Base-by-base conservation (phyloP, 345 rosid species). In the Populus davidiana region DNA sequence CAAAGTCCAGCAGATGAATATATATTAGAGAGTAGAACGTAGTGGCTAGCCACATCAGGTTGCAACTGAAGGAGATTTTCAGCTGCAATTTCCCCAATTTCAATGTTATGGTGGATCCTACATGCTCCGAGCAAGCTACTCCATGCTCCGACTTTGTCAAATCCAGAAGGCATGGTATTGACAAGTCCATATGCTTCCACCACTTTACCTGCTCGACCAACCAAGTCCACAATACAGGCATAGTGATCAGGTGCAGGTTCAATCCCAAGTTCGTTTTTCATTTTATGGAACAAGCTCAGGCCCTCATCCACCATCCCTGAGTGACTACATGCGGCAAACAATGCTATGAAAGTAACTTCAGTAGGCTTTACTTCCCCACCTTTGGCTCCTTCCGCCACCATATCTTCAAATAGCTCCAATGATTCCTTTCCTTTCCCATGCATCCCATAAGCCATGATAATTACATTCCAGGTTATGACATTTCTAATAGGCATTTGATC, bases 391-490 rank as follows among this genome's bases (percentile, higher is more conserved):
- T 72, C 82, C 2, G 83, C 78, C 14, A 73, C 84, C 98, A 94
- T 90, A 71, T 54, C 78, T 38, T 74, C 81, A 78, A 95, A 91
- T 71, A 92, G 80, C 64, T 87, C 81, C 75, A 92, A 79, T 44
- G 98, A 97, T 49, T 85, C 96, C 74, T 77, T 69, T 25, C 94
- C 97, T 59, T 88, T 87, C 59, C 97, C 99, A 70, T 92, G 97
- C 96, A 93, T 93, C 71, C 99, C 99, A 80, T 90, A 86, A 50
- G 97, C 98, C 99, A 93, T 93, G 79, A 92, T 87, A 52, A 93
- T 89, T 31, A 90, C 94, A 79, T 95, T 95, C 97, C 99, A 95
- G 20, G 96, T 92, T 61, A 93, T 87, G 50, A 87, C 88, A 75
- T 93, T 95, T 80, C 80, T 88, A 5, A 79, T 8, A 1, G 90